Evolutionary conservation across 192 early-diverging fungal genomes (phyloP).

Genomic region (Helicostylum pulchrum): DNA sequence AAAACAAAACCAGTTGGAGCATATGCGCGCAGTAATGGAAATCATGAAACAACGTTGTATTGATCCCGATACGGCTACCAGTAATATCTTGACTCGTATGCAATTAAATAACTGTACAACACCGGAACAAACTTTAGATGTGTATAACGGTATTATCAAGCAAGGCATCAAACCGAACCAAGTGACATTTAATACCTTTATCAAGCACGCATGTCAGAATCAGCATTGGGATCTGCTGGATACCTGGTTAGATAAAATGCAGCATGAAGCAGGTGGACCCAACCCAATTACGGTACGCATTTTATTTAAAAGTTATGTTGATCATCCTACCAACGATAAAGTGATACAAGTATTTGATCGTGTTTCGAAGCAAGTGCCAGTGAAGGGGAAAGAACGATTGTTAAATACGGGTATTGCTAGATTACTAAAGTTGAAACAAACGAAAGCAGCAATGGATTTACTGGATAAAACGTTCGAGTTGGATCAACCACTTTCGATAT

Average conservation of each 20-base stretch:
- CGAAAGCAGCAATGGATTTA: constrained; percentile 1
- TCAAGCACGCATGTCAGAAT: constrained; percentile 7
- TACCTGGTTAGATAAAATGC: constrained; percentile 16
- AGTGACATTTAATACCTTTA: constrained; percentile 27
- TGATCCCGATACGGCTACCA: constrained; percentile 12
- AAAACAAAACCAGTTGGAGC: constrained; percentile 10
- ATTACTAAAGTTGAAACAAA: constrained; percentile 2
- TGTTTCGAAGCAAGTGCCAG: background rate
- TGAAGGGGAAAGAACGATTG: constrained; percentile 1
- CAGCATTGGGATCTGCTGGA: constrained; percentile 6
- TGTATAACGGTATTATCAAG: constrained; percentile 15
- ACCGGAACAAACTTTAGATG: background rate
- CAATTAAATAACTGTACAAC: background rate
- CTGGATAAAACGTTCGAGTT: constrained; percentile 8
- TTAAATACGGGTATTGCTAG: constrained; percentile 8
- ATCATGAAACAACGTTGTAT: background rate
- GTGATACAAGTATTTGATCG: constrained; percentile 13
- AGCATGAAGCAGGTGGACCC: background rate
- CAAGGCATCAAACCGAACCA: constrained; percentile 1
- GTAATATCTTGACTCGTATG: constrained; percentile 17
- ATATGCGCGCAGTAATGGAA: background rate
- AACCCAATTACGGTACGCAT: constrained; percentile 23
- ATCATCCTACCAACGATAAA: background rate
- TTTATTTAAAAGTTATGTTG: constrained; percentile 4
- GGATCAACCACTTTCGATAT: background rate